Conservation (phyloP, 768 basidiomycete genomes). For the Tephrocybe rancida region DNA sequence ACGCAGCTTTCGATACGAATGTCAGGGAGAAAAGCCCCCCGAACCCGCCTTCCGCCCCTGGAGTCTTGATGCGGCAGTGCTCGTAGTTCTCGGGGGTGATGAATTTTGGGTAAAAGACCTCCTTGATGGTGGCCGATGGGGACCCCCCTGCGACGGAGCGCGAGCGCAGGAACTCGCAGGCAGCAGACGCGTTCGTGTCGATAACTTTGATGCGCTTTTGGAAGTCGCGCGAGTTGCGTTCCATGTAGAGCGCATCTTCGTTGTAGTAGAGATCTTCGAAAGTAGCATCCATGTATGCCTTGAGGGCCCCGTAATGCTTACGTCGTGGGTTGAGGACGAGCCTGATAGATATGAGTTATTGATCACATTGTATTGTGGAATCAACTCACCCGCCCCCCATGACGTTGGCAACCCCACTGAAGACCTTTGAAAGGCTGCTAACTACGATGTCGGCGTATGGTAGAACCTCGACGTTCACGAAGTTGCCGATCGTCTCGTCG, state of each 20-base stretch:
- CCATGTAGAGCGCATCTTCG: slow-evolving; percentile 95
- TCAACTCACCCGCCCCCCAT: slow-evolving; percentile 92
- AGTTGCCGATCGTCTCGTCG: slow-evolving; percentile 95
- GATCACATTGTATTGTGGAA: background rate
- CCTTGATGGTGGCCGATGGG: slow-evolving; percentile 59
- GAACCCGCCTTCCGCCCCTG: slow-evolving; percentile 54
- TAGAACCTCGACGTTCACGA: slow-evolving; percentile 89
- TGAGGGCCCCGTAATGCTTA: slow-evolving; percentile 68
- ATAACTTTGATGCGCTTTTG: slow-evolving; percentile 70
- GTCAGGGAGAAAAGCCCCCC: slow-evolving; percentile 89
- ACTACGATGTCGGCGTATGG: slow-evolving; percentile 88
- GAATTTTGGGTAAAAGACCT: slow-evolving; percentile 91
- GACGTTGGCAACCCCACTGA: slow-evolving; percentile 92
- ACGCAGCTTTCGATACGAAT: slow-evolving; percentile 71
- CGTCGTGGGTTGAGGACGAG: slow-evolving; percentile 85
- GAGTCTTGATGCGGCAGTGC: slow-evolving; percentile 56
- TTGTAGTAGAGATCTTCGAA: slow-evolving; percentile 90
- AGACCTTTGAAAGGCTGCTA: slow-evolving; percentile 91
- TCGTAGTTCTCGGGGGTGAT: slow-evolving; percentile 72
- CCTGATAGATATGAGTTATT: slow-evolving; percentile 39
- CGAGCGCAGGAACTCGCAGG: slow-evolving; percentile 77
- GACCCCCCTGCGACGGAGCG: slow-evolving; percentile 49
- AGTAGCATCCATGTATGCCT: slow-evolving; percentile 49
- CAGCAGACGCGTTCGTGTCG: slow-evolving; percentile 79
- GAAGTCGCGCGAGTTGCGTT: slow-evolving; percentile 97